Percentiles rank a stretch among this genome's conserved stretches.
Conservation (phyloP, 2,329 filamentous ascomycete genomes). For the Metarhizium anisopliae region DNA sequence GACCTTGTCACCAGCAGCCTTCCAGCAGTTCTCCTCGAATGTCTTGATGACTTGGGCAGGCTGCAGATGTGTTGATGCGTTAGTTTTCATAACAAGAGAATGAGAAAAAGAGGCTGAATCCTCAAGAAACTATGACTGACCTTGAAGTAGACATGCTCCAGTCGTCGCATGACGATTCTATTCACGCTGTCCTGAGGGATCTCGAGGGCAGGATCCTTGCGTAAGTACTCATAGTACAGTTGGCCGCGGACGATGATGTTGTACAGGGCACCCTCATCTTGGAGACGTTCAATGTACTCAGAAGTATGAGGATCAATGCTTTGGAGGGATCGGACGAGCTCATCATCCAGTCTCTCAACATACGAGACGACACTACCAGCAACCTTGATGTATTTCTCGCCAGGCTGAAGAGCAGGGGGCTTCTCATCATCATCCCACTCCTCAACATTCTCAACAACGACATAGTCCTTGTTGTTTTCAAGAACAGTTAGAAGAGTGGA, state of each 20-base stretch:
- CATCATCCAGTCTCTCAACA: constrained; percentile 90
- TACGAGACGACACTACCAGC: constrained; percentile 92
- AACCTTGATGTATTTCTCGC: constrained; percentile 78
- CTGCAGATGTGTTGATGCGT: constrained; percentile 25
- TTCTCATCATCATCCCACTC: constrained; percentile 99
- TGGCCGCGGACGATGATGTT: constrained; percentile 82
- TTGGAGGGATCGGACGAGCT: constrained; percentile 93
- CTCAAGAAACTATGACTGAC: constrained; percentile 23
- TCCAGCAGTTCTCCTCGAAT: constrained; percentile 91
- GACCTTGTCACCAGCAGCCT: constrained; percentile 57
- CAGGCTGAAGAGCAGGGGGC: constrained; percentile 61
- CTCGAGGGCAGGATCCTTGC: constrained; percentile 60
- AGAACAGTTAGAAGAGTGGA: constrained; percentile 68
- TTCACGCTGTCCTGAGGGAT: constrained; percentile 81
- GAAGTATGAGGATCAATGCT: constrained; percentile 97
- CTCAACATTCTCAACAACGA: constrained; percentile 86
- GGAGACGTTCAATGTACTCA: constrained; percentile 92
- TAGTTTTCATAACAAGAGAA: background rate
- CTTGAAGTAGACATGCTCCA: constrained; percentile 99
- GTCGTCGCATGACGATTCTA: constrained; percentile 82
- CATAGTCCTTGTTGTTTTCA: constrained; percentile 67
- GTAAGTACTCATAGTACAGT: constrained; percentile 79
- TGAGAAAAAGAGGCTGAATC: background rate
- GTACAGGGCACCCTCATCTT: constrained; percentile 85
- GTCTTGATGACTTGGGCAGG: constrained; percentile 88